phyloP scores from a whole-genome alignment of 208 protist genomes.

The Porcisia hertigi region DNA sequence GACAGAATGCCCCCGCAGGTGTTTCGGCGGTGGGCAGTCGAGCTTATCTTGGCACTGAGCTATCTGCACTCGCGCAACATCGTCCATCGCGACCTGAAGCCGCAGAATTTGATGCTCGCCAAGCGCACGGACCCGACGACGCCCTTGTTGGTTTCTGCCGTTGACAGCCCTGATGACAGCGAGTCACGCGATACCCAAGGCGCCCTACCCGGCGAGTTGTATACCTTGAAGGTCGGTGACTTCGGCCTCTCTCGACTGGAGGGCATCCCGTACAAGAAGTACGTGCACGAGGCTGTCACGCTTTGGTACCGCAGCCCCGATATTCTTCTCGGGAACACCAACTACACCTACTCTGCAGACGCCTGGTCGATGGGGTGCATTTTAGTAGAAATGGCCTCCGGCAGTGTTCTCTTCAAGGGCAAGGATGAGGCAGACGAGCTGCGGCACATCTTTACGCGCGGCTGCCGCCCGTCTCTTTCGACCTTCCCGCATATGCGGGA shows the following conservation, averaged over 20 bases:
- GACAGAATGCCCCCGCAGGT: constrained; percentile 36
- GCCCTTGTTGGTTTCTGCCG: neutral
- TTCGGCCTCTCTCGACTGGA: constrained; percentile 87
- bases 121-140: constrained; percentile 3
- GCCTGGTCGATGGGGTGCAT: constrained; percentile 94
- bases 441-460: constrained; percentile 76
- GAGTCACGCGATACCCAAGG: neutral
- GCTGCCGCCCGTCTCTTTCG: constrained; percentile 86
- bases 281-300: constrained; percentile 91
- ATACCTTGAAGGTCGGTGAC: constrained; percentile 84
- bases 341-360: constrained; percentile 81
- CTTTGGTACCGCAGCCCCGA: constrained; percentile 95
- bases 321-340: constrained; percentile 84
- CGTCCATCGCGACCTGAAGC: constrained; percentile 60
- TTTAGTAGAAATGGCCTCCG: constrained; percentile 81
- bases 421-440: constrained; percentile 86
- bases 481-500: constrained; percentile 54
- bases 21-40: constrained; percentile 66
- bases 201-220: constrained; percentile 25
- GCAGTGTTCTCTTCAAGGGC: constrained; percentile 80
- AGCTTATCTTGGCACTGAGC: constrained; percentile 63
- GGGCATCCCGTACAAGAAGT: constrained; percentile 91
- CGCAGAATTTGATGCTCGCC: constrained; percentile 87
- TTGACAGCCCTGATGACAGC: neutral
- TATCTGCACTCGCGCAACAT: constrained; percentile 79